These are phyloP conservation scores for Debaryomyces tyrocola DNA, from an alignment of 805 yeast species.

Conservation along the genomic window DNA sequence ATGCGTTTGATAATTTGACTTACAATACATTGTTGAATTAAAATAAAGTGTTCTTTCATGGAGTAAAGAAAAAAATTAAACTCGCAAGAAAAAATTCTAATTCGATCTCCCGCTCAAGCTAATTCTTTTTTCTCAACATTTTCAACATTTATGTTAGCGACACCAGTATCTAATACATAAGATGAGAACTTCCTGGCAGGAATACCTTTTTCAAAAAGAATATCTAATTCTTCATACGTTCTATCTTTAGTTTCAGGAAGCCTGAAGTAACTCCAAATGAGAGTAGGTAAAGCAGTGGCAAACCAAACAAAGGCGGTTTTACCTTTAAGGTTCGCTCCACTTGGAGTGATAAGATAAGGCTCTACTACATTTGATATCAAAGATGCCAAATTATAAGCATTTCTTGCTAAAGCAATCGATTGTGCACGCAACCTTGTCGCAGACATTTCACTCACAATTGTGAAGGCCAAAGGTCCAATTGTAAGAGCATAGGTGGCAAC, in stretches of 20 bases:
- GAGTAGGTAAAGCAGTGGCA: constrained; percentile 25
- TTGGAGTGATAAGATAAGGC: constrained; percentile 53
- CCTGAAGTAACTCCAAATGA: constrained; percentile 19
- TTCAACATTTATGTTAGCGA: not conserved
- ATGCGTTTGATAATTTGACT: too few species aligned
- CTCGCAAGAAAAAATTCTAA: too few species aligned
- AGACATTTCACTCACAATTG: constrained; percentile 41
- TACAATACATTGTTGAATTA: too few species aligned
- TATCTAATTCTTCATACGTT: constrained; percentile 36
- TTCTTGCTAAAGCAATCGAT: constrained; percentile 35
- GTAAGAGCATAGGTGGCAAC: constrained; percentile 33
- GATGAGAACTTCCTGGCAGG: constrained; percentile 16
- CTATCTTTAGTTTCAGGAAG: constrained; percentile 41
- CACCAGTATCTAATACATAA: not conserved
- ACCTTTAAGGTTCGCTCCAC: constrained; percentile 47
- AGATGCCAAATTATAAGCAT: constrained; percentile 25
- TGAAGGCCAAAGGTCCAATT: constrained; percentile 41
- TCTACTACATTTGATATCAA: constrained; percentile 35
- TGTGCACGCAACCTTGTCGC: constrained; percentile 40
- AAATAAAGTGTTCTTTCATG: too few species aligned
- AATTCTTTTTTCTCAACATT: too few species aligned
- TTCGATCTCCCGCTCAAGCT: too few species aligned
- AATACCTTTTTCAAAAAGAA: constrained; percentile 28
- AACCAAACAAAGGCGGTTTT: constrained; percentile 51
- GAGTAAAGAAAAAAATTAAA: too few species aligned